Conservation (phyloP, 371 early-diverging fungal genomes). For the Mucor irregularis region DNA sequence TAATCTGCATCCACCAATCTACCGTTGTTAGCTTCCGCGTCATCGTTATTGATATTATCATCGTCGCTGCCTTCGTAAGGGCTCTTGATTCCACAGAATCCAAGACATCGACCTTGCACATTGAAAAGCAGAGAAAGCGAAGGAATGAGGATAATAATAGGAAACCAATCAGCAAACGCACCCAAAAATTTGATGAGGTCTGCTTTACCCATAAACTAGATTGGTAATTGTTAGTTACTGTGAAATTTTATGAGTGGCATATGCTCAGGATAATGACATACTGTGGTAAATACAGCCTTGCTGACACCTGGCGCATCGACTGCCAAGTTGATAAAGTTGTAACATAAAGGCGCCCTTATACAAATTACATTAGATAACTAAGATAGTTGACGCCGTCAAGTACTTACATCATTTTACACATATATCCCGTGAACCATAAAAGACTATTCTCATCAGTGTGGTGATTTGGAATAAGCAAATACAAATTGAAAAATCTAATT, state of each 20-base stretch:
- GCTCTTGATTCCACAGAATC: slow-evolving; percentile 64
- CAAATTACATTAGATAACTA: not conserved
- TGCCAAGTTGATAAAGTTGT: slow-evolving; percentile 87
- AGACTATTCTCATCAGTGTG: slow-evolving; percentile 88
- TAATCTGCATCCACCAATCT: slow-evolving; percentile 35
- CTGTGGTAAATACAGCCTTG: slow-evolving; percentile 50
- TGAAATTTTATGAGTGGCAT: not conserved
- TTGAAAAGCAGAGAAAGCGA: slow-evolving; percentile 75
- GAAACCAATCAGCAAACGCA: slow-evolving; percentile 86
- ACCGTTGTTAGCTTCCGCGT: slow-evolving; percentile 38
- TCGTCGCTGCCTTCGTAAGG: slow-evolving; percentile 60
- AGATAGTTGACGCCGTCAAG: not conserved
- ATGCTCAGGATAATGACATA: slow-evolving; percentile 5
- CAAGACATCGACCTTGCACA: slow-evolving; percentile 75
- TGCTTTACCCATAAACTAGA: slow-evolving; percentile 80
- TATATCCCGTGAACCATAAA: slow-evolving; percentile 87
- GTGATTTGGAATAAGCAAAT: slow-evolving; percentile 85
- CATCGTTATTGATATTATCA: slow-evolving; percentile 35
- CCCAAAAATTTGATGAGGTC: slow-evolving; percentile 91
- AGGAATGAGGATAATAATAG: slow-evolving; percentile 79
- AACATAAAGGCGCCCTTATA: slow-evolving; percentile 83
- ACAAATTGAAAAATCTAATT: slow-evolving; percentile 81
- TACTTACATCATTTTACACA: slow-evolving; percentile 79
- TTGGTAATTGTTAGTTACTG: not conserved
- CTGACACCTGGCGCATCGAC: slow-evolving; percentile 33